Evolutionary conservation across 2,329 filamentous ascomycete genomes (phyloP), one percentile per base, ranked within the genome.

Genomic region (Arthrocladium fulminans): DNA sequence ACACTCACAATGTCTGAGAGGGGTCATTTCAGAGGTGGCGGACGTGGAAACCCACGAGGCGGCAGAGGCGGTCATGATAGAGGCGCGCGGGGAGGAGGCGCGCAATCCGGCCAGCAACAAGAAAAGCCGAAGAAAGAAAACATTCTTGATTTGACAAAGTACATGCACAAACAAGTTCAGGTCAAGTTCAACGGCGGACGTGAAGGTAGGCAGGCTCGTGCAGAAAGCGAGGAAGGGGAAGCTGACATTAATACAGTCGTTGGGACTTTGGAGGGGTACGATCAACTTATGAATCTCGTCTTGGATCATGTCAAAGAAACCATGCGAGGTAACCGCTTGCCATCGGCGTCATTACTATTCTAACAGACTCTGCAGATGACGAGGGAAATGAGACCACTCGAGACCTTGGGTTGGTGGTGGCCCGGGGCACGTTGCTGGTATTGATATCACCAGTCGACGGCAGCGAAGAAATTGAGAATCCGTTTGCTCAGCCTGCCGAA

Each of bases 121-220:
- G 86, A 94, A 69, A 80, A 83, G 60, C 87, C 88, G 52, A 96
- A 95, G 80, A 97, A 97, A 75, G 92, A 98, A 70, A 97, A 96
- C 67, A 98, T 98, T 61, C 79, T 98, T 47, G 90, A 98, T 64
- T 69, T 98, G 61, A 81, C 76, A 64, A 95, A 95, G 72, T 98
- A 97, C 69, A 88, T 95, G 84, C 88, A 98, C 68, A 94, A 96
- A 78, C 78, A 84, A 63, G 88, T 98, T 58, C 85, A 79, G 8
- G 89, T 98, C 65, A 97, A 97, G 71, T 97, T 98, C 68, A 96
- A 88, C 63, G 92, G 92, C 35, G 92, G 92, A 1, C 74, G 90
- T 52, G 88, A 96, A 74, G 86, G 88, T 92, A 64, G 53, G 75
- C 65, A 44, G 24, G 19, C 29, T 2, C 24, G 13, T 35, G 8